These are phyloP conservation scores for Lactuca saligna DNA, from an alignment of 129 eudicot species.

Conservation along the genomic window DNA sequence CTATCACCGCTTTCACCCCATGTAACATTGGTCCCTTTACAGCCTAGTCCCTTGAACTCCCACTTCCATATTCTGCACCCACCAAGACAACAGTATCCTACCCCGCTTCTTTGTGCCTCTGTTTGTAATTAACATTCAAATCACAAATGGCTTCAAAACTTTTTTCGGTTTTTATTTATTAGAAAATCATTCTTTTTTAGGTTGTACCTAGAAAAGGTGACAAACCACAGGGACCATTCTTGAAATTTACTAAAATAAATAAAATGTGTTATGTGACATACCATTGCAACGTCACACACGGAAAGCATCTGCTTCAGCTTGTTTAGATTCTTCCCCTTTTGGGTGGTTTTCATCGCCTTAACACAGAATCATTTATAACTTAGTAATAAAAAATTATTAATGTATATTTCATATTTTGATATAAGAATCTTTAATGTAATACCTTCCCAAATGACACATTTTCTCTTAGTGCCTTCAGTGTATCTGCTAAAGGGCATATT, in stretches of 20 bases:
- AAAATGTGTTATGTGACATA: conserved; percentile 1
- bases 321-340: conserved; percentile 38
- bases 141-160: too few relatives aligned
- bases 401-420: too few relatives aligned
- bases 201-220: too few relatives aligned
- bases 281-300: conserved; percentile 94
- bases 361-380: conserved; percentile 8
- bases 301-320: conserved; percentile 54
- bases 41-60: conserved; percentile 96
- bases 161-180: too few relatives aligned
- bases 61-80: conserved; percentile 98
- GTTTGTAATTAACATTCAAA: conserved; percentile 16
- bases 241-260: too few relatives aligned
- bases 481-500: too few relatives aligned
- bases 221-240: too few relatives aligned
- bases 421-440: too few relatives aligned
- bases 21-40: conserved; percentile 96
- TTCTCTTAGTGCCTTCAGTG: too few relatives aligned
- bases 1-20: conserved; percentile 99
- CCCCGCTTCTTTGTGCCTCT: conserved; percentile 92
- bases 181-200: too few relatives aligned
- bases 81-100: conserved; percentile 80
- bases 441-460: too few relatives aligned
- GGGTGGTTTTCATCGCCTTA: conserved; percentile 36
- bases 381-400: too few relatives aligned